A percentile compares a stretch with the other conserved stretches of the same genome.
Conservation (phyloP, 2,329 filamentous ascomycete species). For the Botryotinia convoluta region DNA sequence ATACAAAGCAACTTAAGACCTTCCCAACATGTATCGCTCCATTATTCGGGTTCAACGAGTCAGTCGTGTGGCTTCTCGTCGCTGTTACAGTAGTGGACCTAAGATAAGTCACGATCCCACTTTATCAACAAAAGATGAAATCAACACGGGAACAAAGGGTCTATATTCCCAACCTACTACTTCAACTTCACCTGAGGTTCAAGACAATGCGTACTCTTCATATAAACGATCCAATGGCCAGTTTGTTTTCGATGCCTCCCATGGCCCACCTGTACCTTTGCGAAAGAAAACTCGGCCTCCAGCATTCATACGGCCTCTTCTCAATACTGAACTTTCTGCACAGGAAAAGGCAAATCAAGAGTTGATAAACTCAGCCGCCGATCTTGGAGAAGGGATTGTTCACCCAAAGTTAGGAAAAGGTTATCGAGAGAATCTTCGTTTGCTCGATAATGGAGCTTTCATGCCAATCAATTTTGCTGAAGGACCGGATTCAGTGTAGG, state of each 20-base stretch:
- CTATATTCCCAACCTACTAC: background rate
- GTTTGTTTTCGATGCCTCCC: background rate
- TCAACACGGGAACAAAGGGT: background rate
- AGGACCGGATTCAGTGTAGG: background rate
- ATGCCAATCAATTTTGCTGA: constrained; percentile 3
- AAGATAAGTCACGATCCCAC: background rate
- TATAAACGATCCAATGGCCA: background rate
- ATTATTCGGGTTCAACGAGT: background rate
- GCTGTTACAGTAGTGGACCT: background rate
- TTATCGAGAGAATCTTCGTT: constrained; percentile 1
- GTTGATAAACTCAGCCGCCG: background rate
- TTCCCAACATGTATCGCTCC: background rate
- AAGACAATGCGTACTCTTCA: background rate
- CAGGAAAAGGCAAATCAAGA: constrained; percentile 11
- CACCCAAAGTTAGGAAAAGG: constrained; percentile 12
- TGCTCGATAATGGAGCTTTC: background rate
- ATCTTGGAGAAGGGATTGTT: constrained; percentile 3
- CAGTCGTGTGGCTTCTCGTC: constrained; percentile 2
- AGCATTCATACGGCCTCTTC: background rate
- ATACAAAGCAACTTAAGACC: background rate
- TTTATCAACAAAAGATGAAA: background rate
- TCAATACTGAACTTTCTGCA: background rate
- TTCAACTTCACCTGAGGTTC: background rate
- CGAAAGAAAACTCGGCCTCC: background rate
- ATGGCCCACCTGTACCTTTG: background rate